Percentiles rank a stretch among this genome's conserved stretches.
Conservation (phyloP, 2,329 filamentous ascomycete genomes). For the Drechslerella dactyloides region DNA sequence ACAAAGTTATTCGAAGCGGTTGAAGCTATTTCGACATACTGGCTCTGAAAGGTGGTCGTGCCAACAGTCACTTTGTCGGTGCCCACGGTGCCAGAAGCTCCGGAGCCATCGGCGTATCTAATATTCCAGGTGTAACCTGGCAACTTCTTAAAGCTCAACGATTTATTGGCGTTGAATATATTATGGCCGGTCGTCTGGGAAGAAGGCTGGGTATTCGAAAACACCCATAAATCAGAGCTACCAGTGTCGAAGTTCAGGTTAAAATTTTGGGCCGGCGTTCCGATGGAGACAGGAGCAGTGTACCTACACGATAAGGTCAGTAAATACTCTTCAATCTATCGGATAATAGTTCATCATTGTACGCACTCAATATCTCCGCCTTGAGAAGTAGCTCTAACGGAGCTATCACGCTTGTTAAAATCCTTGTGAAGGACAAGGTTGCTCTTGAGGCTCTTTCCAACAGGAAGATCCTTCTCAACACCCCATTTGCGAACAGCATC, state of each 20-base stretch:
- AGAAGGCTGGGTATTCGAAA: constrained; percentile 56
- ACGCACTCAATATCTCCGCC: constrained; percentile 16
- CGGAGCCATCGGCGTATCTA: constrained; percentile 59
- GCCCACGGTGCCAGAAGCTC: constrained; percentile 57
- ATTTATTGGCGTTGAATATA: constrained; percentile 58
- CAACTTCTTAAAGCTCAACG: constrained; percentile 57
- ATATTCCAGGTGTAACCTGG: constrained; percentile 56
- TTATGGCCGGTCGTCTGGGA: constrained; percentile 55
- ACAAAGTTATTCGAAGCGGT: constrained; percentile 61
- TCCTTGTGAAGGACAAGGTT: constrained; percentile 21
- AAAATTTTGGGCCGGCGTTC: constrained; percentile 69
- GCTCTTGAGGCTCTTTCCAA: neutral
- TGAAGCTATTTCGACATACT: constrained; percentile 57
- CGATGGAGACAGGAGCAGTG: constrained; percentile 65
- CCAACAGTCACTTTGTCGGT: constrained; percentile 58
- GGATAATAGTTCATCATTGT: no score
- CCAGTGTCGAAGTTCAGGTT: constrained; percentile 58
- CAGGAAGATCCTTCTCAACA: constrained; percentile 27
- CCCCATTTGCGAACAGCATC: constrained; percentile 30
- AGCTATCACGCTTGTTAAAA: constrained; percentile 21
- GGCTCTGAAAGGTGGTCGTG: constrained; percentile 56
- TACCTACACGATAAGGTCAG: neutral
- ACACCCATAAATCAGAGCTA: constrained; percentile 55
- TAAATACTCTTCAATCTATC: no score
- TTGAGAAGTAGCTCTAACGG: constrained; percentile 5